Evolutionary conservation across 2,329 filamentous ascomycete species (phyloP).

Genomic region (Fusarium sp.): DNA sequence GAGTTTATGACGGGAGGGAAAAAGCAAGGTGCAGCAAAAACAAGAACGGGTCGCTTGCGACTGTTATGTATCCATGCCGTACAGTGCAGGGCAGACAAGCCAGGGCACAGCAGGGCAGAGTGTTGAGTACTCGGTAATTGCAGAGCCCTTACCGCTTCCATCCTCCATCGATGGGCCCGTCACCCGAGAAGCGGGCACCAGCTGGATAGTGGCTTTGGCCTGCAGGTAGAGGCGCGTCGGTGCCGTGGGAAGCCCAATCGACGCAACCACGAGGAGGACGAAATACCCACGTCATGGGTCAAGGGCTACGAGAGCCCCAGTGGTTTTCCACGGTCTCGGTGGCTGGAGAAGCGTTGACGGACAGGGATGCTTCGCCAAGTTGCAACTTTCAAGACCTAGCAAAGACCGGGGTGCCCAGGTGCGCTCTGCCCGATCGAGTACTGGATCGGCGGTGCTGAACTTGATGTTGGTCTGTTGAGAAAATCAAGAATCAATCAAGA

Average conservation of each 20-base stretch:
- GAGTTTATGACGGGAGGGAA: constrained; percentile 30
- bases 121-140: constrained; percentile 17
- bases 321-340: not conserved
- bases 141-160: constrained; percentile 41
- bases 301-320: constrained; percentile 15
- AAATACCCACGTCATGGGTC: constrained; percentile 44
- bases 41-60: constrained; percentile 17
- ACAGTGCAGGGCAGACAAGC: constrained; percentile 8
- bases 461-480: constrained; percentile 10
- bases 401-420: constrained; percentile 13
- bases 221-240: constrained; percentile 33
- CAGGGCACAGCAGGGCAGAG: constrained; percentile 25
- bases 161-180: constrained; percentile 22
- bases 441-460: constrained; percentile 18
- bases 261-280: constrained; percentile 33
- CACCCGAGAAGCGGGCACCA: constrained; percentile 12
- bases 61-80: constrained; percentile 15
- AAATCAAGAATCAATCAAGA: constrained; percentile 30
- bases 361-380: constrained; percentile 20
- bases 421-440: constrained; percentile 6
- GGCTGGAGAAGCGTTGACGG: constrained; percentile 28
- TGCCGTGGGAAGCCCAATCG: constrained; percentile 37
- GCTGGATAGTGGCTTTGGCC: constrained; percentile 36
- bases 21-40: constrained; percentile 27
- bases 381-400: constrained; percentile 22